Evolutionary conservation across 768 basidiomycete genomes (phyloP), one percentile per base, ranked within the genome.

Genomic region (Amanita pallidorosea): DNA sequence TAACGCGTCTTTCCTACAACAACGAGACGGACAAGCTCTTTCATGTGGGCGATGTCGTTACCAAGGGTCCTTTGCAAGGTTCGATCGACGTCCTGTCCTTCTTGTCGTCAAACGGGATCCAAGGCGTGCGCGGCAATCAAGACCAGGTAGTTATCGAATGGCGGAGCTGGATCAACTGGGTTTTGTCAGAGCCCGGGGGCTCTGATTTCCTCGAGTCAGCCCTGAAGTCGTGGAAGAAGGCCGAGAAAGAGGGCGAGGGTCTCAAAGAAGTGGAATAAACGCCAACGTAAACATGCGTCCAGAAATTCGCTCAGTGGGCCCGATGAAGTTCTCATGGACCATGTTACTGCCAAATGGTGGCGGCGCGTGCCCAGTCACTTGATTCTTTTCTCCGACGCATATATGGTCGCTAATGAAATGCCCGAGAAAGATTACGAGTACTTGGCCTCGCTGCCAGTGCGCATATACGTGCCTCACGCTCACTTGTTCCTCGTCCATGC

Each of bases 91-190:
- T 86, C 17, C 66, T 95, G 7, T 64, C 70, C 6, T 88, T 77
- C 63, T 73, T 96, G 73, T 66, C 80, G 2, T 59, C 67, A 7
- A 62, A 83, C 58, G 76, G 80, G 46, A 70, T 90, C 38, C 75
- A 75, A 20, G 92, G 91, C 13, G 90, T 96, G 3, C 80, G 94
- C 27, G 94, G 95, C 0, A 98, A 98, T 63, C 90, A 97, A 61
- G 94, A 98, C 67, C 91, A 97, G 65, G 76, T 76, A 55, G 79
- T 93, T 40, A 75, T 97, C 41, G 87, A 95, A 67, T 96, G 94
- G 94, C 74, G 82, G 22, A 69, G 74, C 1, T 98, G 91, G 90
- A 75, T 88, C 46, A 71, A 85, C 15, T 95, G 90, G 89, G 80
- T 94, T 51, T 54, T 64, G 12, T 54, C 64, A 7, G 61, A 74